phyloP scores from a whole-genome alignment of 352 stramenopile genomes.

The Lagenidium giganteum region DNA sequence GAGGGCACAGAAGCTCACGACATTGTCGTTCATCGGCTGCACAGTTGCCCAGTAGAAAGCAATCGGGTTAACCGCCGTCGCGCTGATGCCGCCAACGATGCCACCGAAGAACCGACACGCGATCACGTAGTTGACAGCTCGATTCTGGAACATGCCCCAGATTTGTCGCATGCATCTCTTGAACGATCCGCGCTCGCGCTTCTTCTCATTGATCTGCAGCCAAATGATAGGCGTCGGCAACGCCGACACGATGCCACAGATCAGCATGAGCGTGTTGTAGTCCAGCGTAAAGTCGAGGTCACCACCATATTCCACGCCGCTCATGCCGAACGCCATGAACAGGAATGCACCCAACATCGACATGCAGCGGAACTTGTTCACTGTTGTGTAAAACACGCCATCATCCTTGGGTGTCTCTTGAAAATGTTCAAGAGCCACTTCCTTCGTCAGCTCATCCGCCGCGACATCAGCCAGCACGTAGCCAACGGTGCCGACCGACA shows the following conservation, averaged over 20 bases:
- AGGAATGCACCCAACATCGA: slow-evolving; percentile 35
- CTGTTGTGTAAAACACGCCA: slow-evolving; percentile 21
- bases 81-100: slow-evolving; percentile 28
- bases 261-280: slow-evolving; percentile 46
- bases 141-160: slow-evolving; percentile 33
- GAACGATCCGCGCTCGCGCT: slow-evolving; percentile 15
- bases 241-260: slow-evolving; percentile 20
- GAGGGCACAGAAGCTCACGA: slow-evolving; percentile 43
- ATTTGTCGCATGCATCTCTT: slow-evolving; percentile 18
- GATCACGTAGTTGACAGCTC: slow-evolving; percentile 32
- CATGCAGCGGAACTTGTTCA: slow-evolving; percentile 29
- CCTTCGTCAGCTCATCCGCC: slow-evolving; percentile 45
- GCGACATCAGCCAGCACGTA: slow-evolving; percentile 80
- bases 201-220: slow-evolving; percentile 16
- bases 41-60: slow-evolving; percentile 44
- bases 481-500: slow-evolving; percentile 62
- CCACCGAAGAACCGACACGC: slow-evolving; percentile 33
- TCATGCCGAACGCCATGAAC: slow-evolving; percentile 59
- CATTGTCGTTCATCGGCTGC: slow-evolving; percentile 47
- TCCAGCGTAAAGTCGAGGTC: slow-evolving; percentile 42
- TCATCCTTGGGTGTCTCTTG: slow-evolving; percentile 6
- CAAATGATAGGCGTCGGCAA: slow-evolving; percentile 29
- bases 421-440: slow-evolving; percentile 25
- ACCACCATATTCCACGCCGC: slow-evolving; percentile 52
- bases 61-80: slow-evolving; percentile 34